Percentiles rank a stretch among this genome's conserved stretches.
phyloP scores from a whole-genome alignment of 2,329 filamentous ascomycete species.

The Penicillium sp. region DNA sequence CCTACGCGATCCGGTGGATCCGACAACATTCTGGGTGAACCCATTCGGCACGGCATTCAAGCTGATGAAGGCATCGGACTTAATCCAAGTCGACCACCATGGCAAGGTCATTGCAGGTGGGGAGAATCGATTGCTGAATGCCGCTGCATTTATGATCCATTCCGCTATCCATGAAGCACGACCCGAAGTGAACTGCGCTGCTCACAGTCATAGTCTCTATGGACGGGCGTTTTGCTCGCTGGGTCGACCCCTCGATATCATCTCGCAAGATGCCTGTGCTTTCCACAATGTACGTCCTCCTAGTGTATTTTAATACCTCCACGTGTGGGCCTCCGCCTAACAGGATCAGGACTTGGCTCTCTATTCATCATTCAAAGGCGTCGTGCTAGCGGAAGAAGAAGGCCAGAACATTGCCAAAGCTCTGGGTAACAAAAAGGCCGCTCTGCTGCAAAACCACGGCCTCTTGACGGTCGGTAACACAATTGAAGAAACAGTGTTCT shows the following conservation, averaged over 20 bases:
- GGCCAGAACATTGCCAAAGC: slow-evolving; percentile 53
- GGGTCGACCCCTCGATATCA: slow-evolving; percentile 46
- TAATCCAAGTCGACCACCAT: slow-evolving; percentile 64
- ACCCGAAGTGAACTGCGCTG: slow-evolving; percentile 56
- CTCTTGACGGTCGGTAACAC: slow-evolving; percentile 51
- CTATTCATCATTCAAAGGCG: slow-evolving; percentile 54
- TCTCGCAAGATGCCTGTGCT: slow-evolving; percentile 47
- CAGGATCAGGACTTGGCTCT: slow-evolving; percentile 49
- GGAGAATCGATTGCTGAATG: slow-evolving; percentile 47
- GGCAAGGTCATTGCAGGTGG: slow-evolving; percentile 66
- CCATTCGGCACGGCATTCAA: slow-evolving; percentile 64
- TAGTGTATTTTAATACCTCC: neutral
- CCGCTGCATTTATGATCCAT: slow-evolving; percentile 54
- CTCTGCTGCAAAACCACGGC: slow-evolving; percentile 56
- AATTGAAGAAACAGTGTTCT: slow-evolving; percentile 55
- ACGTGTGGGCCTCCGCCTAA: neutral
- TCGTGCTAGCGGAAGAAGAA: slow-evolving; percentile 55
- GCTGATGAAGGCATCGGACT: slow-evolving; percentile 62
- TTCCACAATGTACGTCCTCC: slow-evolving; percentile 42
- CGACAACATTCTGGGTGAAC: slow-evolving; percentile 65
- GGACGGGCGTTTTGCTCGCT: slow-evolving; percentile 48
- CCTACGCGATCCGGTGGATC: slow-evolving; percentile 60
- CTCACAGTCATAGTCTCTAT: slow-evolving; percentile 57
- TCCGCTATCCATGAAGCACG: slow-evolving; percentile 55
- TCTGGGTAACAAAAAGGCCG: slow-evolving; percentile 53